These are phyloP conservation scores for Nakazawaea molendinolei DNA, from an alignment of 805 yeast species.

Conservation along the genomic window DNA sequence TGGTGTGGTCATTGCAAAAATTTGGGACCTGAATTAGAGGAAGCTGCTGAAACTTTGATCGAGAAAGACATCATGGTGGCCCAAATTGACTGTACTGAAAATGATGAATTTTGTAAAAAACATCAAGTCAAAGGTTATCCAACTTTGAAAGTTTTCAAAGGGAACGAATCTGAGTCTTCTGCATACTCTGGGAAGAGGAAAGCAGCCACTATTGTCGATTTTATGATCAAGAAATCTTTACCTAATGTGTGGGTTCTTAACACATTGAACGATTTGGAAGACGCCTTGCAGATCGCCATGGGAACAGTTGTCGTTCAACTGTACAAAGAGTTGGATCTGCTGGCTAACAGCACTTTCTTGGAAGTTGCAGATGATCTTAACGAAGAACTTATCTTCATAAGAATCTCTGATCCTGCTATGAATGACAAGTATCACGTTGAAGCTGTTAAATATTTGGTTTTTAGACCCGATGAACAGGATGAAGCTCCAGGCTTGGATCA, in stretches of 20 bases:
- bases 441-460: conserved; percentile 37
- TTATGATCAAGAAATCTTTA: conserved; percentile 73
- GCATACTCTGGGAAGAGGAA: conserved; percentile 85
- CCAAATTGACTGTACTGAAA: conserved; percentile 81
- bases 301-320: conserved; percentile 55
- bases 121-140: conserved; percentile 79
- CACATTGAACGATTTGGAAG: conserved; percentile 42
- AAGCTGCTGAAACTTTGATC: conserved; percentile 62
- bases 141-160: conserved; percentile 70
- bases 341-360: conserved; percentile 51
- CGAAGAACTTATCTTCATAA: conserved; percentile 57
- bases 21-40: conserved; percentile 71
- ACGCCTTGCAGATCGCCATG: conserved; percentile 37
- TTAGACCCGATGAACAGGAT: conserved; percentile 36
- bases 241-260: conserved; percentile 63
- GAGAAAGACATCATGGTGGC: conserved; percentile 65
- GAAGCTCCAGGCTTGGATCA: conserved; percentile 55
- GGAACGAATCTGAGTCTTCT: conserved; percentile 37
- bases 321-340: conserved; percentile 30
- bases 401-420: conserved; percentile 42
- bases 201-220: conserved; percentile 68
- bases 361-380: conserved; percentile 56
- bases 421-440: conserved; percentile 29
- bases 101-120: conserved; percentile 61
- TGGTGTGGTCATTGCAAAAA: conserved; percentile 98